These are phyloP conservation scores for Claviceps arundinis DNA, from an alignment of 2,329 filamentous ascomycete species.

Conservation along the genomic window DNA sequence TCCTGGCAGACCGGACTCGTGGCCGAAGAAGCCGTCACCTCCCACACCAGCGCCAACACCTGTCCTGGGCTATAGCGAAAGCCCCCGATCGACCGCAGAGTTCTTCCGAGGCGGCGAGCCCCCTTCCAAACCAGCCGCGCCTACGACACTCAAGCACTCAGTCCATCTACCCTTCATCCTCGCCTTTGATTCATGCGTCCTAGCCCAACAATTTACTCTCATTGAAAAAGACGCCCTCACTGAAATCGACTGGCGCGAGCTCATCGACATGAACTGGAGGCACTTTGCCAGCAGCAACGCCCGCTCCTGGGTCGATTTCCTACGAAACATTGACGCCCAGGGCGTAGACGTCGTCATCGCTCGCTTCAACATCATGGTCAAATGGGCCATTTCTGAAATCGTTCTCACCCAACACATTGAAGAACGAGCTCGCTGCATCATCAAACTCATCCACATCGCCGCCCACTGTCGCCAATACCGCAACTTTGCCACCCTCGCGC, in stretches of 20 bases:
- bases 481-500: conserved; percentile 75
- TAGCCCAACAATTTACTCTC: conserved; percentile 73
- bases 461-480: conserved; percentile 60
- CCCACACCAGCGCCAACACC: conserved; percentile 37
- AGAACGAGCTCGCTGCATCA: conserved; percentile 62
- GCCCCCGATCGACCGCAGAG: conserved; percentile 6
- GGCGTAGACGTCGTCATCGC: conserved; percentile 77
- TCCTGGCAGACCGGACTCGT: neutral
- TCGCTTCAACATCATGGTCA: conserved; percentile 78
- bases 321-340: conserved; percentile 56
- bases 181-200: conserved; percentile 63
- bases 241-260: conserved; percentile 78
- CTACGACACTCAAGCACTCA: conserved; percentile 26
- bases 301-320: conserved; percentile 70
- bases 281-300: conserved; percentile 50
- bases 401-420: conserved; percentile 58
- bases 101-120: conserved; percentile 22
- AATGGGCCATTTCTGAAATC: conserved; percentile 72
- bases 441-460: conserved; percentile 74
- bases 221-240: conserved; percentile 78
- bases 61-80: conserved; percentile 23
- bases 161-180: conserved; percentile 68
- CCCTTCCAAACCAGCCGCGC: conserved; percentile 18
- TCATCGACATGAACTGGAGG: conserved; percentile 75
- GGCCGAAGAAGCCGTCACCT: conserved; percentile 13